These are phyloP conservation scores for Fragaria nilgerrensis DNA, from an alignment of 306 rosid genomes.

Conservation along the genomic window DNA sequence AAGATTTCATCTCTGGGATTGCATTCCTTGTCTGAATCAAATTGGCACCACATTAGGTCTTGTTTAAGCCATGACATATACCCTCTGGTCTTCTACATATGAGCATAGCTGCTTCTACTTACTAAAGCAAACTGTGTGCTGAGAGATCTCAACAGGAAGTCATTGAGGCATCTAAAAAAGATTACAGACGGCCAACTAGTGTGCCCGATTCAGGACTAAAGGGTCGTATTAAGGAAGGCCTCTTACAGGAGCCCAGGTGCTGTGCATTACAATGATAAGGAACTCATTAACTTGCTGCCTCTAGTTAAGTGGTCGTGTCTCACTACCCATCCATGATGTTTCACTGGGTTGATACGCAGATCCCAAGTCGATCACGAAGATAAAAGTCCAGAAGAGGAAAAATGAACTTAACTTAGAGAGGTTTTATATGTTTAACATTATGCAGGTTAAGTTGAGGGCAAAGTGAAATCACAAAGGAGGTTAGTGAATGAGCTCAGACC, in stretches of 20 bases:
- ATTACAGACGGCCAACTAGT: not conserved
- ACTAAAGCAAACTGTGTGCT: not conserved
- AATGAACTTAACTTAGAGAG: not conserved
- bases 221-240: not conserved
- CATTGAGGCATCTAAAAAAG: not conserved
- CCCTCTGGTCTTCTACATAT: not conserved
- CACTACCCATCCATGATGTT: not conserved
- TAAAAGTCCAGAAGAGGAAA: not conserved
- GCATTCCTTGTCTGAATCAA: not conserved
- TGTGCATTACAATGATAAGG: not conserved
- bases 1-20: not conserved
- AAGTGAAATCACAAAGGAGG: slow-evolving; percentile 5
- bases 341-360: not conserved
- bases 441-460: not conserved
- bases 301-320: not conserved
- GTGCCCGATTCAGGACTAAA: not conserved
- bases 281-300: slow-evolving; percentile 1
- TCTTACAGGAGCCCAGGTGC: not conserved
- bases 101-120: not conserved
- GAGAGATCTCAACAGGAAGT: not conserved
- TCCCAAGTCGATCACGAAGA: not conserved
- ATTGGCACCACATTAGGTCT: not conserved
- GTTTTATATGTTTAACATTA: slow-evolving; percentile 2
- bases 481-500: slow-evolving; percentile 5
- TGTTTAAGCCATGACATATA: not conserved